Base-by-base conservation (phyloP, 2,329 filamentous ascomycete genomes). In the Cladosporium sp. region DNA sequence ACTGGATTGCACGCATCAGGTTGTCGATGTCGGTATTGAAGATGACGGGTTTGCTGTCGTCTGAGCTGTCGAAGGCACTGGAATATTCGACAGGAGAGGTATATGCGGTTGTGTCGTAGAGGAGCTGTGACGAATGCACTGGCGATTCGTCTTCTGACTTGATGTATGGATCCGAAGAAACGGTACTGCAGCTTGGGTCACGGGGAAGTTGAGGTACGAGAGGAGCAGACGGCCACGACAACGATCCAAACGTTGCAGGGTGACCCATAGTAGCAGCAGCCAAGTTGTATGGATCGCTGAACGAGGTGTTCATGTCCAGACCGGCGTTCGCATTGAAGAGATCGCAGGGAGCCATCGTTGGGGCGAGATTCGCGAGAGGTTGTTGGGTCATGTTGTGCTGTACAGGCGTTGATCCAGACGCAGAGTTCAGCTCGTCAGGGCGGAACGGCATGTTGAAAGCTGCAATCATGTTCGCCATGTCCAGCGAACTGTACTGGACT, bases 11-110 rank as follows among this genome's bases (percentile, higher is more conserved):
- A 69, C 86, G 89, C 89, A 96, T 95, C 40, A 97, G 73, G 40
- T 83, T 84, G 66, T 96, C 91, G 35, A 96, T 84, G 54, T 89
- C 82, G 0, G 90, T 95, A n/a, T 81, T 79, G 66, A 91, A 92
- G 55, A 80, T 77, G 37, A 82, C 72, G 31, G 65, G 58, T 52
- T 69, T 71, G 4, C 64, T 66, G 18, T 66, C 65, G 19, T 69
- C 65, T 19, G 76, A 57, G 11, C 58, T 55, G 69, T 54, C 74
- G 70, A 54, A 74, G 67, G 74, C 70, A 58, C 72, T 72, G 67
- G 77, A 49, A 16, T 52, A 80, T 58, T 42, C 66, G 60, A 49
- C 62, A 54, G 53, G 58, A 38, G 58, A 60, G 11, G 56, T 56
- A 40, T 61, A 64, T 46, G 66, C 67, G 9, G 61, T 57, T 14